phyloP scores from a whole-genome alignment of 2,329 filamentous ascomycete species.

The Karstenula rhodostoma region DNA sequence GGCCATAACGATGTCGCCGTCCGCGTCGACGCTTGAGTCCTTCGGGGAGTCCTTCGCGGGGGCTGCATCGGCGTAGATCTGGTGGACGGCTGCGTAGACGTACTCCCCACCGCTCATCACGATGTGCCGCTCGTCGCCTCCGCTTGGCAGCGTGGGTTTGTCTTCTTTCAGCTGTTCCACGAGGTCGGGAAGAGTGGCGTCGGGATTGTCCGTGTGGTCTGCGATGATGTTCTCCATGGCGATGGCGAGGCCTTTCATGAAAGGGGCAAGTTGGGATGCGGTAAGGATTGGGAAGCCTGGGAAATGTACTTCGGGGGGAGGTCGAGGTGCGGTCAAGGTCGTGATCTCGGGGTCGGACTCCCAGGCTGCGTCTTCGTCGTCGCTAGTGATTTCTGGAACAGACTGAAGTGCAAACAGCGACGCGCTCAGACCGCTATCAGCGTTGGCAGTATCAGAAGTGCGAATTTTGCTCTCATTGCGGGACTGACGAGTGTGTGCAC shows the following conservation, averaged over 20 bases:
- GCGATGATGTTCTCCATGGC: slow-evolving; percentile 7
- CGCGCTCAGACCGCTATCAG: too few relatives aligned
- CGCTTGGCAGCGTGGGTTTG: neutral
- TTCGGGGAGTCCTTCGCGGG: neutral
- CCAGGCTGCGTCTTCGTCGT: neutral
- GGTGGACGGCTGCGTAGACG: slow-evolving; percentile 1
- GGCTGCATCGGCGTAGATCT: neutral
- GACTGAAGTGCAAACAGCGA: neutral
- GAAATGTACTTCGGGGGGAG: neutral
- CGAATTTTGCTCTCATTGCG: too few relatives aligned
- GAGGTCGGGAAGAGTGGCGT: neutral
- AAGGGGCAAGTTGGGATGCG: neutral
- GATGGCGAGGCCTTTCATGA: neutral
- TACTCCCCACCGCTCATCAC: slow-evolving; percentile 2
- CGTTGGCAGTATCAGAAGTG: neutral
- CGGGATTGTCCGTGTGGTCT: neutral
- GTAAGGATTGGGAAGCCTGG: neutral
- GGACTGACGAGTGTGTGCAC: too few relatives aligned
- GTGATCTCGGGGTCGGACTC: neutral
- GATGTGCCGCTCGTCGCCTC: neutral
- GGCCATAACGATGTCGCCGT: neutral
- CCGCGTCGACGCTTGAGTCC: neutral
- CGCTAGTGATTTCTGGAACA: neutral
- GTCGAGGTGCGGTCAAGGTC: neutral
- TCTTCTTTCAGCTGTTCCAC: neutral